A percentile compares a stretch with the other conserved stretches of the same genome.
Evolutionary conservation across 169 alveolate species (phyloP).

Genomic region (Babesia bigemina): DNA sequence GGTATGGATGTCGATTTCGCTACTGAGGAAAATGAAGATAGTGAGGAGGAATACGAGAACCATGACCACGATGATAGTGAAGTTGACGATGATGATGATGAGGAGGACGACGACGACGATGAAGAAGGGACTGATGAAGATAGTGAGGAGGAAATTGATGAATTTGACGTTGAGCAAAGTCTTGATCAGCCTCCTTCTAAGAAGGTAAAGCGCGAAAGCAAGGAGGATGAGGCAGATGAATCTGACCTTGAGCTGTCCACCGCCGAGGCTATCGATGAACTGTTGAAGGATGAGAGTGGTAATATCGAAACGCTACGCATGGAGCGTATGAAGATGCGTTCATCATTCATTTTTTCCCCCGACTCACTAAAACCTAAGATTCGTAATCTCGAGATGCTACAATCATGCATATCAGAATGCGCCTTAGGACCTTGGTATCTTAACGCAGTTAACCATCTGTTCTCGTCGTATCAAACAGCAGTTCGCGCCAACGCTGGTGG

Average conservation of each 20-base stretch:
- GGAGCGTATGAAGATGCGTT: slow-evolving; percentile 28
- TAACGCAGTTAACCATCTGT: slow-evolving; percentile 3
- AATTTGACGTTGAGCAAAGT: not conserved
- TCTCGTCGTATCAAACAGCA: slow-evolving; percentile 12
- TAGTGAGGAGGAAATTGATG: slow-evolving; percentile 13
- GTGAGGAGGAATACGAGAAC: slow-evolving; percentile 19
- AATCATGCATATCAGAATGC: slow-evolving; percentile 19
- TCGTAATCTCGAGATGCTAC: slow-evolving; percentile 34
- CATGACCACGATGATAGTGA: slow-evolving; percentile 14
- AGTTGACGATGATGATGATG: not conserved
- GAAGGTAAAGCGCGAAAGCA: not conserved
- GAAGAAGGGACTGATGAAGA: not conserved
- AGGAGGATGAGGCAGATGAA: slow-evolving; percentile 18
- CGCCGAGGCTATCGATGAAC: slow-evolving; percentile 11
- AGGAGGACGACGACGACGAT: not conserved
- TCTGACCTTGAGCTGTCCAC: slow-evolving; percentile 35
- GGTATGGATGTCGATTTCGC: not conserved
- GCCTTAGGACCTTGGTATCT: slow-evolving; percentile 9
- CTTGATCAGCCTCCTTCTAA: not conserved
- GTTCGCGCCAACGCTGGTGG: not conserved
- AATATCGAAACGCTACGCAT: slow-evolving; percentile 11
- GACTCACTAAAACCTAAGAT: slow-evolving; percentile 23
- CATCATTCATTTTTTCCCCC: not conserved
- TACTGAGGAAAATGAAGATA: slow-evolving; percentile 2
- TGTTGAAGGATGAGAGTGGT: slow-evolving; percentile 42